Evolutionary conservation across 2,329 filamentous ascomycete genomes (phyloP), one percentile per base, ranked within the genome.

Genomic region (Botryosphaeria agaves): DNA sequence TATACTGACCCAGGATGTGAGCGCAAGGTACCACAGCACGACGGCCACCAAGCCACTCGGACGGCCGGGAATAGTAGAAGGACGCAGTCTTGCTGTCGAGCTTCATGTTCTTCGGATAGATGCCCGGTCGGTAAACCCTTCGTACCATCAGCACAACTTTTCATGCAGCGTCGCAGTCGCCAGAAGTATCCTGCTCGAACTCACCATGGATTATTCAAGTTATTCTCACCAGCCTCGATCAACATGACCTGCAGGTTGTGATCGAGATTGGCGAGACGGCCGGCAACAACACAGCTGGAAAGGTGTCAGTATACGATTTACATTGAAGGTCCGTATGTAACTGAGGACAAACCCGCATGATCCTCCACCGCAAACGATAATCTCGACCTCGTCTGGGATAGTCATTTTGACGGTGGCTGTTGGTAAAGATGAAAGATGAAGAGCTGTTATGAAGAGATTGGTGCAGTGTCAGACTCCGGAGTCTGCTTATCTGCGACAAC

Each of bases 101-200:
- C 53, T 81, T 73, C 76, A 80, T 82, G 56, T 83, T 83, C 27
- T 63, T 59, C n/a, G 77, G 78, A 53, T 76, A 83, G 49, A 83
- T 76, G 32, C 74, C 77, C 3, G 76, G 77, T 5, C 76, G 70
- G 55, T 67, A 82, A 8, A 83, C 76, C 72, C 69, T 60, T 18
- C 6, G n/a, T n/a, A 20, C 24, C 34, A 14, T 7, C 18, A 11
- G 15, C 5, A 6, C 19, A 16, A 28, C n/a, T n/a, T n/a, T n/a
- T 26, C 7, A 18, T 24, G 3, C 25, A 14, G 7, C 15, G 14
- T 9, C 25, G 11, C 15, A 14, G 24, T 5, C 9, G n/a, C 14
- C 28, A 32, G 12, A 26, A 21, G 12, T 21, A 14, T 19, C 2
- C n/a, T 25, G 16, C 20, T 11, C 11, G 4, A 17, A 31, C 37